These are phyloP conservation scores for Pelagophyceae sp. DNA, from an alignment of 352 stramenopile species.

Conservation along the genomic window DNA sequence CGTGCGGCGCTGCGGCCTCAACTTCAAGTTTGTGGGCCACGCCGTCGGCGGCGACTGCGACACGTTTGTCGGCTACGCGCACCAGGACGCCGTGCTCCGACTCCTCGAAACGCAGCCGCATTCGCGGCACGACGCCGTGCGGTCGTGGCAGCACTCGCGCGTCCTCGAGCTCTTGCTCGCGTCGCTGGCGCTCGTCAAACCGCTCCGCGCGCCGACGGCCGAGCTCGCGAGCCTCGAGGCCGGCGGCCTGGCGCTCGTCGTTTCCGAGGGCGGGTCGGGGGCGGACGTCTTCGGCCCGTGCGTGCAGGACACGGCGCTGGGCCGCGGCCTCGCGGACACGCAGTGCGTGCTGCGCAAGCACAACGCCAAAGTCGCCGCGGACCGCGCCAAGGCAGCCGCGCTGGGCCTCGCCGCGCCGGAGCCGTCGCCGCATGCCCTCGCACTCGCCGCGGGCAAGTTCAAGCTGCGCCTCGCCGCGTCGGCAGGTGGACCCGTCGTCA, in stretches of 20 bases:
- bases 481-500: not conserved
- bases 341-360: constrained; percentile 1
- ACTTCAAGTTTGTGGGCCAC: constrained; percentile 36
- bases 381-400: not conserved
- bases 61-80: constrained; percentile 14
- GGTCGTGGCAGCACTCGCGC: constrained; percentile 11
- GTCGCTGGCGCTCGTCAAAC: constrained; percentile 28
- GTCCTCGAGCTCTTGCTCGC: constrained; percentile 29
- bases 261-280: constrained; percentile 12
- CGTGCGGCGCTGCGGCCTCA: constrained; percentile 33
- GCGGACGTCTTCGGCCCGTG: not conserved
- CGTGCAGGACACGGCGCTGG: constrained; percentile 1
- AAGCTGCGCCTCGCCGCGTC: not conserved
- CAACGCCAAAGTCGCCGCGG: not conserved
- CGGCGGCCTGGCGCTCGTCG: constrained; percentile 24
- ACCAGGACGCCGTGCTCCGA: constrained; percentile 11
- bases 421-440: not conserved
- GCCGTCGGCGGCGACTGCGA: constrained; percentile 32
- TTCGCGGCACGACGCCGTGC: constrained; percentile 4
- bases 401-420: constrained; percentile 8
- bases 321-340: constrained; percentile 14
- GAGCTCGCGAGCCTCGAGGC: constrained; percentile 26
- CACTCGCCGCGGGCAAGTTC: not conserved
- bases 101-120: not conserved
- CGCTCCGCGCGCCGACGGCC: constrained; percentile 22